Base-by-base conservation (phyloP, 2,329 filamentous ascomycete genomes). In the Aaosphaeria pasadenensis region DNA sequence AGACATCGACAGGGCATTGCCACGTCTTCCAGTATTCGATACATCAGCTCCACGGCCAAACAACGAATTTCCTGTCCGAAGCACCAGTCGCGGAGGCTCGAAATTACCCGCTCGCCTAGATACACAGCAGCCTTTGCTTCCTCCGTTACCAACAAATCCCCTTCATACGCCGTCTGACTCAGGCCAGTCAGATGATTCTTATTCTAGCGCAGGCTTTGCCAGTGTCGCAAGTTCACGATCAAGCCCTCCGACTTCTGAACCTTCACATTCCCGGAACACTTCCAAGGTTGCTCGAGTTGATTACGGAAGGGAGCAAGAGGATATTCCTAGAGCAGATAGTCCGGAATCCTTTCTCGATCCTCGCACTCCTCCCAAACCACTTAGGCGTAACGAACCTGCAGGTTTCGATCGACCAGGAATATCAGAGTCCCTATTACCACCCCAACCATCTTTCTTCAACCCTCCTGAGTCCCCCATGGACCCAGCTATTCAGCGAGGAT, bases 101-200 rank as follows among this genome's bases (percentile, higher is more conserved):
- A 50, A 43, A 45, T 41, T 50, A 31, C 50, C 48, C 41, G 33
- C 48, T 38, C 51, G 57, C 30, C 50, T 48, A 11, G 51, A 60
- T 38, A 57, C 60, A 29, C 36, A 44, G 5, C 50, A 46, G 5
- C 52, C 52, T 30, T 53, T 60, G 43, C 64, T 63, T 43, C 60
- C 60, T 30, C 52, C 62, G 28, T 44, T 59, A 17, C 58, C 65
- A 4, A 31, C 52, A 48, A 67, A 64, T 33, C 46, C 60, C 5
- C 52, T 69, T 2, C 67, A 72, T 45, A 70, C 68, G 13, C 67
- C 70, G 32, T 71, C 67, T 6, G 68, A 71, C 47, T 73, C 70
- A 5, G 69, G 66, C 4, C 58, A 64, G n/a, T 73, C 70, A 2
- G 67, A 71, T 43, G 67, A 66, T 43, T 72, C 70, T 2, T 63